Conservation (phyloP, 805 yeast species). For the Brettanomyces custersianus region DNA sequence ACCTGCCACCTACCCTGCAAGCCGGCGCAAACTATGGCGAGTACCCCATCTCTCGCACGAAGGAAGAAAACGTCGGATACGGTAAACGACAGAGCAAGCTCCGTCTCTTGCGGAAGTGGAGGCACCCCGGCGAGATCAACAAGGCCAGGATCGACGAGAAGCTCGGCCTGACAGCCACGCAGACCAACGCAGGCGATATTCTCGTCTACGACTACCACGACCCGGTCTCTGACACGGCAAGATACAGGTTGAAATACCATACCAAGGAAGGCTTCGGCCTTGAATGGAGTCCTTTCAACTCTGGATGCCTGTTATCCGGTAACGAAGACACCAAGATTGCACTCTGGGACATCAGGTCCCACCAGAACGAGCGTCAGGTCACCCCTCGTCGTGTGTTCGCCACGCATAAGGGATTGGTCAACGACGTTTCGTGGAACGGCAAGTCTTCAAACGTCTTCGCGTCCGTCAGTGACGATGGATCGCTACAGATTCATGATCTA, state of each 20-base stretch:
- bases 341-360: conserved; percentile 44
- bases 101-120: conserved; percentile 39
- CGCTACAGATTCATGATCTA: conserved; percentile 53
- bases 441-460: conserved; percentile 42
- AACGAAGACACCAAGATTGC: conserved; percentile 62
- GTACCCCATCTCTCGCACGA: conserved; percentile 7
- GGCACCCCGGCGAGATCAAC: conserved; percentile 61
- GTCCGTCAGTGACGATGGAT: conserved; percentile 61
- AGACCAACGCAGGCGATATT: conserved; percentile 44
- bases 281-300: conserved; percentile 47
- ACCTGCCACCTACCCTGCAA: conserved; percentile 42
- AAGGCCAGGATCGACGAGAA: conserved; percentile 46
- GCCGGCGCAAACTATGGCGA: conserved; percentile 15
- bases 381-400: conserved; percentile 41
- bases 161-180: conserved; percentile 42
- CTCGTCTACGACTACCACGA: conserved; percentile 31
- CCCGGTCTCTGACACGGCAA: conserved; percentile 8
- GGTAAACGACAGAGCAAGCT: conserved; percentile 29
- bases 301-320: conserved; percentile 47
- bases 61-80: conserved; percentile 10
- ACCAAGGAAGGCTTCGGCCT: conserved; percentile 60
- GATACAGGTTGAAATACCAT: conserved; percentile 41
- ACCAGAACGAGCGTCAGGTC: conserved; percentile 3
- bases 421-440: conserved; percentile 56
- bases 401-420: conserved; percentile 50